phyloP scores from a whole-genome alignment of 2,329 filamentous ascomycete genomes.

The Penicillium fuscoglaucum region DNA sequence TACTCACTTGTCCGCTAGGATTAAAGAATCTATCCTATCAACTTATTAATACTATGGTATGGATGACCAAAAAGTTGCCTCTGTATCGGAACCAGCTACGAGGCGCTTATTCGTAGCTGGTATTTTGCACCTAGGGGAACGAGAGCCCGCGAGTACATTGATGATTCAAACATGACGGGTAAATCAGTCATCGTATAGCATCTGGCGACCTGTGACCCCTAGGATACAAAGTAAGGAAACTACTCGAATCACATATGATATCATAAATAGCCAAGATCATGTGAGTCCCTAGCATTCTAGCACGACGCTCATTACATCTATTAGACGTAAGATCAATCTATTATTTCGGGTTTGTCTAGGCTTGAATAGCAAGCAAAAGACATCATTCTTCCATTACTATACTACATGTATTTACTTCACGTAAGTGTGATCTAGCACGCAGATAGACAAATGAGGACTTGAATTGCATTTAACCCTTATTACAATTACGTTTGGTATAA shows the following conservation, averaged over 20 bases:
- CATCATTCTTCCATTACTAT: background rate
- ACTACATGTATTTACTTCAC: background rate
- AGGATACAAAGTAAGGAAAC: background rate
- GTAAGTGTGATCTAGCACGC: background rate
- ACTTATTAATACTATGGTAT: background rate
- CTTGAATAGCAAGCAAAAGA: background rate
- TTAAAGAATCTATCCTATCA: background rate
- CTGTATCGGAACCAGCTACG: background rate
- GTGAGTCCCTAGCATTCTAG: background rate
- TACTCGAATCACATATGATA: background rate
- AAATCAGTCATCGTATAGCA: background rate
- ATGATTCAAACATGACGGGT: background rate
- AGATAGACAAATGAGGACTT: background rate
- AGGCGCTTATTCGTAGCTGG: background rate
- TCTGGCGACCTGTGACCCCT: background rate
- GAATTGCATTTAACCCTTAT: background rate
- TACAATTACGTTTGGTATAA: background rate
- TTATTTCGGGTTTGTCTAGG: background rate
- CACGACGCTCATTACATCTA: background rate
- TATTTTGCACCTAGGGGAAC: too few relatives aligned
- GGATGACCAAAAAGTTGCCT: background rate
- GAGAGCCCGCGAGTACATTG: too few relatives aligned
- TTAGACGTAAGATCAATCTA: background rate
- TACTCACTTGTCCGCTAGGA: background rate
- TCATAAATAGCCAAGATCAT: background rate